These are phyloP conservation scores for Metarhizium sp. DNA, from an alignment of 2,329 filamentous ascomycete genomes.

Conservation along the genomic window DNA sequence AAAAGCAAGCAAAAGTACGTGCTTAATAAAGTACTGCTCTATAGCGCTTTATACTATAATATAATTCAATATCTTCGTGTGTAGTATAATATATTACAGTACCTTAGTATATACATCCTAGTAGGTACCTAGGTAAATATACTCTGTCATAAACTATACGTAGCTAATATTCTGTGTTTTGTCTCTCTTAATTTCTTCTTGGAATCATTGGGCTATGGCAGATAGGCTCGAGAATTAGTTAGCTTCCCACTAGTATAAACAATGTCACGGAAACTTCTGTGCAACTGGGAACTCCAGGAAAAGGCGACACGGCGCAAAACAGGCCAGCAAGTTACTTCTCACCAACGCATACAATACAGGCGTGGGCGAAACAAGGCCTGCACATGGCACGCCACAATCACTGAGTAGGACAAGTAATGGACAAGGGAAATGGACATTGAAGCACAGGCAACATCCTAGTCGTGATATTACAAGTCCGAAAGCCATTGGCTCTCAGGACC, in stretches of 20 bases:
- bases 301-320: not conserved
- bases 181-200: not conserved
- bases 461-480: conserved; percentile 13
- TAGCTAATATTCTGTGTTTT: not conserved
- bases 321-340: not conserved
- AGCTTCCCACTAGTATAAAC: not conserved
- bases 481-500: not conserved
- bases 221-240: not conserved
- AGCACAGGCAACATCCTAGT: conserved; percentile 12
- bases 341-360: not conserved
- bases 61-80: too few relatives aligned
- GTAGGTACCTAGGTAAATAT: not conserved
- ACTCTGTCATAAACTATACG: not conserved
- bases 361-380: too few relatives aligned
- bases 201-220: not conserved
- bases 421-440: not conserved
- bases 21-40: too few relatives aligned
- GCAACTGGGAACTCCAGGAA: too few relatives aligned
- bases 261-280: not conserved
- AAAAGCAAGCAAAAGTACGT: too few relatives aligned
- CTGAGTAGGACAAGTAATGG: not conserved
- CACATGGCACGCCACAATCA: not conserved
- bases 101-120: too few relatives aligned
- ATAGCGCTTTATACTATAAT: too few relatives aligned
- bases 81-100: too few relatives aligned